phyloP scores from a whole-genome alignment of 768 basidiomycete genomes.

The Boletellus emodensis region DNA sequence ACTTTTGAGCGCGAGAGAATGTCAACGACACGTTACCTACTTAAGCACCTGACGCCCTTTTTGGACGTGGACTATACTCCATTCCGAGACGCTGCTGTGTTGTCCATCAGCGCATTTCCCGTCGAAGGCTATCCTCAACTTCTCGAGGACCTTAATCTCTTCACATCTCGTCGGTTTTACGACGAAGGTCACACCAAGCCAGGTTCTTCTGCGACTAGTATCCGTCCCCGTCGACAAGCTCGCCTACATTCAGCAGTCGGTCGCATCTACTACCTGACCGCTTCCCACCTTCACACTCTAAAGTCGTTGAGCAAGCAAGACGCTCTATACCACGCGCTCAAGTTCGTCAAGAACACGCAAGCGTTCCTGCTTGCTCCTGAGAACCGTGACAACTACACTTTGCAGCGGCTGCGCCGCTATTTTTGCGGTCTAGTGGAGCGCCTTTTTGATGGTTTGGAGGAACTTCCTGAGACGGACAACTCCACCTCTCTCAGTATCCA shows the following conservation, averaged over 20 bases:
- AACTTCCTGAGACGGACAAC: slow-evolving; percentile 68
- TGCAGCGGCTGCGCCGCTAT: slow-evolving; percentile 81
- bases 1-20: slow-evolving; percentile 80
- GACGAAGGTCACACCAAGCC: slow-evolving; percentile 57
- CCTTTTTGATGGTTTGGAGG: slow-evolving; percentile 72
- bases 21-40: slow-evolving; percentile 76
- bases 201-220: slow-evolving; percentile 40
- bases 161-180: slow-evolving; percentile 79
- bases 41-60: slow-evolving; percentile 82
- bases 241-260: slow-evolving; percentile 83
- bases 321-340: slow-evolving; percentile 74
- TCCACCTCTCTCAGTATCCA: slow-evolving; percentile 75
- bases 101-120: slow-evolving; percentile 87
- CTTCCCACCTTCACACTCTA: slow-evolving; percentile 69
- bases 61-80: slow-evolving; percentile 79
- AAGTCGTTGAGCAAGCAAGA: slow-evolving; percentile 65
- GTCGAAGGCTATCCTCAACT: slow-evolving; percentile 72
- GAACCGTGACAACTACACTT: slow-evolving; percentile 67
- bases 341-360: slow-evolving; percentile 83
- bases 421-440: slow-evolving; percentile 89
- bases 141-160: slow-evolving; percentile 76
- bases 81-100: slow-evolving; percentile 82
- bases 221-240: slow-evolving; percentile 67
- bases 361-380: slow-evolving; percentile 69
- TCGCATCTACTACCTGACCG: slow-evolving; percentile 83